Percentiles rank a stretch among this genome's conserved stretches.
Evolutionary conservation across 192 early-diverging fungal genomes (phyloP).

Genomic region (Backusella psychrophila): DNA sequence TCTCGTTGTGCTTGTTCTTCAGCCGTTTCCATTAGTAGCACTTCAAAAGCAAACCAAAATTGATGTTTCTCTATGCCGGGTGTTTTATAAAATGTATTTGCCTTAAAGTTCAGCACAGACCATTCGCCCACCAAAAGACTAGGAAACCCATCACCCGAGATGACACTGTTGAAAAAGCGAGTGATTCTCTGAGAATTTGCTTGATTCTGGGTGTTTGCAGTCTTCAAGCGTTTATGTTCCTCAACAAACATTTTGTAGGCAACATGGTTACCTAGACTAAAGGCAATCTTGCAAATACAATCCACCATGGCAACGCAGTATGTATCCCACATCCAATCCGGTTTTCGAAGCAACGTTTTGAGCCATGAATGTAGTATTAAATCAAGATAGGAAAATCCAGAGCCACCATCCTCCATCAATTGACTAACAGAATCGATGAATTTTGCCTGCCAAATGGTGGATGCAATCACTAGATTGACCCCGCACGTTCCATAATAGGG

Average conservation of each 20-base stretch:
- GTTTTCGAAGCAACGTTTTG: slow-evolving; percentile 12
- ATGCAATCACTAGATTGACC: slow-evolving; percentile 22
- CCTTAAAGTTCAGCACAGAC: slow-evolving; percentile 42
- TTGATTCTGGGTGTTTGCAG: background rate
- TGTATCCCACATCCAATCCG: slow-evolving; percentile 37
- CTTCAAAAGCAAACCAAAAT: slow-evolving; percentile 50
- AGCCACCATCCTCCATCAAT: slow-evolving; percentile 14
- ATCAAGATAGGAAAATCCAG: slow-evolving; percentile 37
- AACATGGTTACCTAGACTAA: slow-evolving; percentile 16
- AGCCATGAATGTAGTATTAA: slow-evolving; percentile 38
- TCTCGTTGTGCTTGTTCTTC: slow-evolving; percentile 33
- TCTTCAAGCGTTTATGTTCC: slow-evolving; percentile 17
- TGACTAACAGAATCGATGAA: slow-evolving; percentile 30
- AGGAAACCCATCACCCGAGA: slow-evolving; percentile 39
- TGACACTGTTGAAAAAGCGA: slow-evolving; percentile 36
- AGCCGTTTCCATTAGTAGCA: slow-evolving; percentile 38
- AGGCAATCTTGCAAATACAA: slow-evolving; percentile 18
- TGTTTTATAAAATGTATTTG: slow-evolving; percentile 39
- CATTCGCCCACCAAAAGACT: slow-evolving; percentile 50
- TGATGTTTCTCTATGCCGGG: slow-evolving; percentile 43
- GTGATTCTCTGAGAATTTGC: slow-evolving; percentile 4
- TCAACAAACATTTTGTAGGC: slow-evolving; percentile 17
- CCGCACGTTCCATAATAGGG: slow-evolving; percentile 12
- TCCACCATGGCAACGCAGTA: slow-evolving; percentile 23
- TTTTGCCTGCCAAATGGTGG: slow-evolving; percentile 28